Conservation (phyloP, 2,329 filamentous ascomycete genomes). For the Penicillium vulpinum region DNA sequence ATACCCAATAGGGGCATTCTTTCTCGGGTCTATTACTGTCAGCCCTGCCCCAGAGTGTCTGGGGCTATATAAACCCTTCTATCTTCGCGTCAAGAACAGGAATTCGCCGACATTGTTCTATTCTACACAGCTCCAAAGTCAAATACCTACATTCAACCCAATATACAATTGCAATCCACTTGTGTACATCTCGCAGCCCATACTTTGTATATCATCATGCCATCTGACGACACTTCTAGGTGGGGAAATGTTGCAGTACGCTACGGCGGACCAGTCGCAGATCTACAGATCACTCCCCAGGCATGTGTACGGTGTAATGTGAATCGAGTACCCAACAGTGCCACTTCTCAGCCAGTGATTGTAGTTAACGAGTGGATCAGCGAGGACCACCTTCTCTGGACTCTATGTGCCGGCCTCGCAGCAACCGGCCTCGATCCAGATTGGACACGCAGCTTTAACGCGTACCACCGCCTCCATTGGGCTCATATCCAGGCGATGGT, state of each 20-base stretch:
- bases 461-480: neutral
- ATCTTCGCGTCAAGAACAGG: neutral
- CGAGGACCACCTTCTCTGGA: conserved; percentile 1
- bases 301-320: neutral
- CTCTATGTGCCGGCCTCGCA: neutral
- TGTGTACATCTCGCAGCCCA: too few species aligned
- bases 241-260: neutral
- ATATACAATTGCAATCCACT: neutral
- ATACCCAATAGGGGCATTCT: neutral
- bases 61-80: neutral
- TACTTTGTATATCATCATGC: neutral
- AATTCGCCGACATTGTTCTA: neutral
- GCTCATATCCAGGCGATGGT: neutral
- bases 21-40: neutral
- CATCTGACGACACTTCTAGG: neutral
- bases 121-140: neutral
- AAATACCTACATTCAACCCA: neutral
- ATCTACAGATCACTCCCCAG: neutral
- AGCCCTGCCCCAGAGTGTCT: neutral
- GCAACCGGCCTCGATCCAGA: neutral
- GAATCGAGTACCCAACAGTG: rapidly evolving
- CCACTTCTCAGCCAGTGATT: neutral
- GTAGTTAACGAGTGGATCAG: neutral
- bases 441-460: neutral
- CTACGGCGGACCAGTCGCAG: neutral